A percentile compares a stretch with the other conserved stretches of the same genome.
Evolutionary conservation across 371 early-diverging fungal genomes (phyloP).

Genomic region (Actinomortierella ambigua): DNA sequence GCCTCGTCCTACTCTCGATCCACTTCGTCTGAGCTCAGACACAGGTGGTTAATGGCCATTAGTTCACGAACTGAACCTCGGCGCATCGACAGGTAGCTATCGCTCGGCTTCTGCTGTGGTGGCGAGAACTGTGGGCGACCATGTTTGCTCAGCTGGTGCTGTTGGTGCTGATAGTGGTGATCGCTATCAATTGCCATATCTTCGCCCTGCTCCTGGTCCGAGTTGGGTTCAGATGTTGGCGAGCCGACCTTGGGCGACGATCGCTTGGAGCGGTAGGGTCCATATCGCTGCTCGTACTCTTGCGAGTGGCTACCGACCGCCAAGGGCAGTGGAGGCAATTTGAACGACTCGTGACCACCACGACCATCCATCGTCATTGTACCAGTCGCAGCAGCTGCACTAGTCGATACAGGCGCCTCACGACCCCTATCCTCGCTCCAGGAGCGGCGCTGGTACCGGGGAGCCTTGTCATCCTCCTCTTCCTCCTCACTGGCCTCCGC

Average conservation of each 20-base stretch:
- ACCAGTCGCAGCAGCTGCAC: too few relatives aligned
- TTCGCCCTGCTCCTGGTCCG: conserved; percentile 19
- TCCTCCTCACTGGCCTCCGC: too few relatives aligned
- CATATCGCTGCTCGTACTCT: background rate
- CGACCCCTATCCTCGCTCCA: too few relatives aligned
- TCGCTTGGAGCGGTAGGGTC: conserved; percentile 11
- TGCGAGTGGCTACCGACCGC: background rate
- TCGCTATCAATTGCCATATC: conserved; percentile 18
- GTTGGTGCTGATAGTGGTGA: background rate
- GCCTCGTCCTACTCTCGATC: conserved; percentile 8
- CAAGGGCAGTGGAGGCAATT: too few relatives aligned
- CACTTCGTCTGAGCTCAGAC: conserved; percentile 37
- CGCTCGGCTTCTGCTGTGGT: conserved; percentile 10
- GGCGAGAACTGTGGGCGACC: background rate
- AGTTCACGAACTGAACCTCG: conserved; percentile 41
- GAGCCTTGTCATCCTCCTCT: too few relatives aligned
- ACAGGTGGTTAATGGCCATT: conserved; percentile 41
- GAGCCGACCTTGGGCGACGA: conserved; percentile 14
- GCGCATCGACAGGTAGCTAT: conserved; percentile 21
- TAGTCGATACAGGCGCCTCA: too few relatives aligned
- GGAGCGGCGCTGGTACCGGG: too few relatives aligned
- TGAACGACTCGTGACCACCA: too few relatives aligned
- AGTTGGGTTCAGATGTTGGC: conserved; percentile 23
- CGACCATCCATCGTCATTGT: too few relatives aligned
- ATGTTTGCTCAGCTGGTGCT: background rate